Evolutionary conservation across 345 rosid species (phyloP), one percentile per base, ranked within the genome.

Genomic region (Salix koriyanagi): DNA sequence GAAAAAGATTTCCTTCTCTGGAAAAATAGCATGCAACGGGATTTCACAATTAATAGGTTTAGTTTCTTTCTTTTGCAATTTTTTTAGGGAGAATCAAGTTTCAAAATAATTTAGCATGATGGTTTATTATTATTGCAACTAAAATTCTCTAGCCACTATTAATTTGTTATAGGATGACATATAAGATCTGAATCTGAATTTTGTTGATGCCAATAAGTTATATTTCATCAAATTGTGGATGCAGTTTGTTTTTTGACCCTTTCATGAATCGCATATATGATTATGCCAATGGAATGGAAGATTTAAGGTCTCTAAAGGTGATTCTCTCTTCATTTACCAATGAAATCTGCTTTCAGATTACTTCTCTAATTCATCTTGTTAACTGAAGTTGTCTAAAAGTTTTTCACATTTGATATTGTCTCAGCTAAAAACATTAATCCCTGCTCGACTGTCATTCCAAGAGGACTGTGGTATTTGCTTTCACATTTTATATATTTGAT

Each of bases 1-100:
- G 78, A 80, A 79, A 87, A 77, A 70, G 98, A 96, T 78, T 77
- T 85, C 62, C 76, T 80, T 41, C 92, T 79, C 65, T 96, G 99
- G 98, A 89, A 81, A 85, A 84, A 96, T 83, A 90, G 97, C 78
- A 83, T 89, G 85, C 85, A 78, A 37, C 85, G 99, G 37, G 99
- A 96, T 74, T 96, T 96, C 88, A 96, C 99, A n/a, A 65, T 96
- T 73, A 96, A 96, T 83, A 90, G 99, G 99, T 86, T 67, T 21
- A 23, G 25, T 77, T 73, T 70, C 64, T 71, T 79, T 81, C 72
- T 6, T 52, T n/a, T 75, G 15, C 73, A 37, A 28, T 50, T 42
- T 69, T 60, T 72, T 16, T 52, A 19, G 7, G 18, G 28, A 8
- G n/a, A 54, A 30, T 21, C n/a, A 62, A 56, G 42, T 68, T 64